Conservation (phyloP, 2,329 filamentous ascomycete genomes). For the Cordyceps pruinosa region DNA sequence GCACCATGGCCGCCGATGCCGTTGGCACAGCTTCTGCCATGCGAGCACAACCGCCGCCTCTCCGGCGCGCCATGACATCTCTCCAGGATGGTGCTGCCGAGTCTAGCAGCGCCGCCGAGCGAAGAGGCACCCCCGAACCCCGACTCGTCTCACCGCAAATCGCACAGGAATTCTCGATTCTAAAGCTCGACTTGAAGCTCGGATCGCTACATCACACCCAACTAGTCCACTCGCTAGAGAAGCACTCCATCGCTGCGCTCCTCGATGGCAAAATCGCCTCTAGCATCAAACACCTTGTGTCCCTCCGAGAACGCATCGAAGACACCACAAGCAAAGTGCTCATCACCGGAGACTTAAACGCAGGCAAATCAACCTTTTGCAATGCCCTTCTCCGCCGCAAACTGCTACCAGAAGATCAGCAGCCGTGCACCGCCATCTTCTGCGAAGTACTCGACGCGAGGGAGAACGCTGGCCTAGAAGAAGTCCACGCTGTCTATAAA, state of each 20-base stretch:
- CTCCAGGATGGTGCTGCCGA: conserved; percentile 53
- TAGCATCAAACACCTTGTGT: conserved; percentile 82
- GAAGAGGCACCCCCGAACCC: conserved; percentile 59
- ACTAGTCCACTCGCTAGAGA: conserved; percentile 89
- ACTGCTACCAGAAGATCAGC: conserved; percentile 90
- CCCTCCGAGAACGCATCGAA: conserved; percentile 87
- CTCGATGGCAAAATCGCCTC: conserved; percentile 91
- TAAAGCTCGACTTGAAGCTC: conserved; percentile 91
- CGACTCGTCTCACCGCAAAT: conserved; percentile 86
- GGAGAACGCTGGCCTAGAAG: conserved; percentile 85
- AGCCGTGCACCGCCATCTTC: conserved; percentile 96
- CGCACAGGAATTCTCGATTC: conserved; percentile 87
- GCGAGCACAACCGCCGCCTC: conserved; percentile 39
- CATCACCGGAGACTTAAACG: conserved; percentile 92
- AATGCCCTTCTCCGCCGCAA: conserved; percentile 93
- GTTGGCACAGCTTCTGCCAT: conserved; percentile 29
- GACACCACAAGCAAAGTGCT: conserved; percentile 96
- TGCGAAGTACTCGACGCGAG: conserved; percentile 91
- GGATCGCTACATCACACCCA: conserved; percentile 81
- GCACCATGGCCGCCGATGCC: conserved; percentile 37
- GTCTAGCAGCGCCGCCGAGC: conserved; percentile 65
- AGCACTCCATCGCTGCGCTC: conserved; percentile 80
- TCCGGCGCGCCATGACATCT: conserved; percentile 67
- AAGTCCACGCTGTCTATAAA: conserved; percentile 91
- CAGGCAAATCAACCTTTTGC: conserved; percentile 97